These are phyloP conservation scores for Colletotrichum brevisporum DNA, from an alignment of 2,329 filamentous ascomycete genomes.

Conservation along the genomic window DNA sequence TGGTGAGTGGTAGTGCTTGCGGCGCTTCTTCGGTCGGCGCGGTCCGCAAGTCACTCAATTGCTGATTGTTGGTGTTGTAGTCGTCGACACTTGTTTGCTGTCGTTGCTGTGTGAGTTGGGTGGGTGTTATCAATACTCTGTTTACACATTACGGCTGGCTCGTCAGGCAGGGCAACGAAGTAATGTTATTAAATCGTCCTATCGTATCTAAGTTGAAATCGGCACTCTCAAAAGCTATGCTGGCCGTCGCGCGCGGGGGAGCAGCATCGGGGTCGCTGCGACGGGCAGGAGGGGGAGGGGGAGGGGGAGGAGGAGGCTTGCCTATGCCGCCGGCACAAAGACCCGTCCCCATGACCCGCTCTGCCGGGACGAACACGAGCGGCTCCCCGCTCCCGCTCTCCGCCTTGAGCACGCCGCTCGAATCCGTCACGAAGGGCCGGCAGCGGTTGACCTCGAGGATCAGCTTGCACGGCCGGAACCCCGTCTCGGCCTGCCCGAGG, in stretches of 20 bases:
- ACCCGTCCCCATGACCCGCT: conserved; percentile 36
- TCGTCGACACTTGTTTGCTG: neutral
- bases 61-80: neutral
- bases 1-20: no score
- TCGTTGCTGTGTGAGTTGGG: neutral
- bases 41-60: neutral
- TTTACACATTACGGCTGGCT: neutral
- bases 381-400: conserved; percentile 33
- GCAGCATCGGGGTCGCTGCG: conserved; percentile 10
- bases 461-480: conserved; percentile 33
- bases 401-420: conserved; percentile 29
- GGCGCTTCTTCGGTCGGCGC: no score
- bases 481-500: conserved; percentile 25
- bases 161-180: conserved; percentile 31
- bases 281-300: conserved; percentile 29
- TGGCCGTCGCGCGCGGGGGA: conserved; percentile 16
- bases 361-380: conserved; percentile 38
- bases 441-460: conserved; percentile 38
- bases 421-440: conserved; percentile 33
- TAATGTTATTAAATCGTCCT: conserved; percentile 39
- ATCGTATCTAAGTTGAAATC: conserved; percentile 37
- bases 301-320: conserved; percentile 35
- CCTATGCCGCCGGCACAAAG: conserved; percentile 36
- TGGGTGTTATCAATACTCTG: neutral
- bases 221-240: conserved; percentile 33